Base-by-base conservation (phyloP, 2,329 filamentous ascomycete species). In the Capronia coronata region DNA sequence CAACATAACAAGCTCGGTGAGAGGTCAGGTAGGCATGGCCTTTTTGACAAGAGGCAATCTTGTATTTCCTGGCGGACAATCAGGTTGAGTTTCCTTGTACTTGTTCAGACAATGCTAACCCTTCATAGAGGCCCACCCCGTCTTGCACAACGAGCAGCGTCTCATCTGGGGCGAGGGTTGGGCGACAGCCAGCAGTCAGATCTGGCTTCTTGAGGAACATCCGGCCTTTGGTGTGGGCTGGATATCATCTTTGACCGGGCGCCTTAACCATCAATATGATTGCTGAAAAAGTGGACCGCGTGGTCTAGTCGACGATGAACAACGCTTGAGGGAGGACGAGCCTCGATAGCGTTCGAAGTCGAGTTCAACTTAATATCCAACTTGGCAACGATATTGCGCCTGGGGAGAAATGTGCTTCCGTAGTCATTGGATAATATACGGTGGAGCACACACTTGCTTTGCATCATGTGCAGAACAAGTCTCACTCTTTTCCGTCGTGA, bases 161-260 rank as follows among this genome's bases (percentile, higher is more conserved):
- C 78, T 98, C 93, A 75, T 96, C 93, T 64, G 88, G 86, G 59
- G 94, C 79, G 67, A 96, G 85, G 54, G 84, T 86, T 63, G 93
- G 93, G 76, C 93, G 86, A 66, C 96, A 80, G 66, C 93, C 93
- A 73, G 91, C 95, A 51, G 93, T 98, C 64, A 98, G 80, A 72
- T 98, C 91, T 68, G 97, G 79, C 63, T 86, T 82, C 77, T 94
- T 91, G 77, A 96, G 78, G 80, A 94, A 95, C 91, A 97, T 97
- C 46, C 57, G 56, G 51, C 46, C 40, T 46, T 46, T 35, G 46
- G 35, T 49, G 18, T 19, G 47, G 43, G 35, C 38, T 32, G 41
- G 27, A 35, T 48, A 46, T 54, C 54, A 56, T 56, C 23, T 56
- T 56, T 23, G 29, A 37, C 13, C 11, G 8, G 38, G 32, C 11